Conservation (phyloP, 2,329 filamentous ascomycete species). For the Podosphaera leucotricha region DNA sequence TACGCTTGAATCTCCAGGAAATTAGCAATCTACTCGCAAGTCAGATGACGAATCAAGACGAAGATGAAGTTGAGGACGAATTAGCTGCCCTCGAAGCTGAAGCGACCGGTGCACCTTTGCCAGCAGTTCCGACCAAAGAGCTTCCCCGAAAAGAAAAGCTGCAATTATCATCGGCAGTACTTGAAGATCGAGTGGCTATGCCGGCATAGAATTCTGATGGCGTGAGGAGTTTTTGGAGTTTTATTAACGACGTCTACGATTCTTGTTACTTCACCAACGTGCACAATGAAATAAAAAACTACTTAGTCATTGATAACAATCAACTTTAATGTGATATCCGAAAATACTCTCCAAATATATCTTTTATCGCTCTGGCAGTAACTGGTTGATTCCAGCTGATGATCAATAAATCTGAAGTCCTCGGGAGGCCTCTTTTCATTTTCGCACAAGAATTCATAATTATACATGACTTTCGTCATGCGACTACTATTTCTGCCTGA, state of each 20-base stretch:
- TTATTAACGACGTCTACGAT: constrained; percentile 1
- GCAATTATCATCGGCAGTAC: constrained; percentile 9
- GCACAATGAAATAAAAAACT: no score
- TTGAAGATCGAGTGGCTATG: constrained; percentile 11
- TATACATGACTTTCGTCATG: no score
- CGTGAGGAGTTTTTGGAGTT: constrained; percentile 13
- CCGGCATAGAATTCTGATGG: constrained; percentile 8
- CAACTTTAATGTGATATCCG: no score
- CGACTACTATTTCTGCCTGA: no score
- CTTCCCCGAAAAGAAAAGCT: constrained; percentile 11
- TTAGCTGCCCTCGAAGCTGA: constrained; percentile 58
- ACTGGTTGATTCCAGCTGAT: no score
- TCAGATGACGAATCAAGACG: constrained; percentile 78
- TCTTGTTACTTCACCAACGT: not conserved
- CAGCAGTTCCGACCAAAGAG: constrained; percentile 12
- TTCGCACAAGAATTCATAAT: no score
- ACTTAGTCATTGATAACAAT: no score
- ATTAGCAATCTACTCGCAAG: constrained; percentile 77
- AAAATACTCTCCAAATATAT: no score
- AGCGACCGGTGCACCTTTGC: constrained; percentile 15
- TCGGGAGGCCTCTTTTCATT: no score
- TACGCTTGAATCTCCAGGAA: constrained; percentile 32
- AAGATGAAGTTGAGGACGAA: constrained; percentile 95
- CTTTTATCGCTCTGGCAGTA: no score
- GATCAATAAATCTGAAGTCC: no score